Evolutionary conservation across 2,329 filamentous ascomycete species (phyloP).

Genomic region (Scolecobasidium constrictum): DNA sequence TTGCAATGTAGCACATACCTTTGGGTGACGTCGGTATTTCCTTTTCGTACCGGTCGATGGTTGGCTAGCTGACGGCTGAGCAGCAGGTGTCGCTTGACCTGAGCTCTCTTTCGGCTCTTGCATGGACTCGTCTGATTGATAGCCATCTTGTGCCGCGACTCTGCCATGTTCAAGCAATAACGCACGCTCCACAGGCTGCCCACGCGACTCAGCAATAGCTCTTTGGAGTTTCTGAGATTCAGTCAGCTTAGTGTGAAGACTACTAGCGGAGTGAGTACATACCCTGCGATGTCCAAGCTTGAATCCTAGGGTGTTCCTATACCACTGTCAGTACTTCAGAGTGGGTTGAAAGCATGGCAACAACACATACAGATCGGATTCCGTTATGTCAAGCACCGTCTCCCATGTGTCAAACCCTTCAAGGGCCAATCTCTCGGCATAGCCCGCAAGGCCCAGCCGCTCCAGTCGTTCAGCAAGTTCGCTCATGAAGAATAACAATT

Average conservation of each 20-base stretch:
- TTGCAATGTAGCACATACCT: constrained; percentile 36
- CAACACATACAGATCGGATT: constrained; percentile 62
- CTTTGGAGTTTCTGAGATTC: constrained; percentile 62
- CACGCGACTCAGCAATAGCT: constrained; percentile 64
- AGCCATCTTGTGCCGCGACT: constrained; percentile 23
- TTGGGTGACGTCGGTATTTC: constrained; percentile 69
- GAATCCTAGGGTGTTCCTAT: constrained; percentile 60
- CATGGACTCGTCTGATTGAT: constrained; percentile 42
- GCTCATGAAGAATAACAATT: constrained; percentile 40
- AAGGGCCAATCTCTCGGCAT: constrained; percentile 59
- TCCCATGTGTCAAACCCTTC: constrained; percentile 83
- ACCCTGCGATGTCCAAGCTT: constrained; percentile 74
- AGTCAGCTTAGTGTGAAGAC: background rate
- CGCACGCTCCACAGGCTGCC: constrained; percentile 26
- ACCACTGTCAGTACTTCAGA: constrained; percentile 9
- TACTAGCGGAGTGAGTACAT: constrained; percentile 23
- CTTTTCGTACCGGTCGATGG: constrained; percentile 44
- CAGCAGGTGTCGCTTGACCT: constrained; percentile 3
- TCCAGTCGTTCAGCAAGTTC: constrained; percentile 56
- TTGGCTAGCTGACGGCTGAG: constrained; percentile 13
- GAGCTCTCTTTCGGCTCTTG: constrained; percentile 31
- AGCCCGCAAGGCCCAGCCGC: constrained; percentile 69
- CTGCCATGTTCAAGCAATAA: constrained; percentile 6
- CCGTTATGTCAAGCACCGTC: constrained; percentile 71
- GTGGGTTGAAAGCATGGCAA: background rate